Evolutionary conservation across 306 rosid genomes (phyloP).

Genomic region (Ceratonia siliqua): DNA sequence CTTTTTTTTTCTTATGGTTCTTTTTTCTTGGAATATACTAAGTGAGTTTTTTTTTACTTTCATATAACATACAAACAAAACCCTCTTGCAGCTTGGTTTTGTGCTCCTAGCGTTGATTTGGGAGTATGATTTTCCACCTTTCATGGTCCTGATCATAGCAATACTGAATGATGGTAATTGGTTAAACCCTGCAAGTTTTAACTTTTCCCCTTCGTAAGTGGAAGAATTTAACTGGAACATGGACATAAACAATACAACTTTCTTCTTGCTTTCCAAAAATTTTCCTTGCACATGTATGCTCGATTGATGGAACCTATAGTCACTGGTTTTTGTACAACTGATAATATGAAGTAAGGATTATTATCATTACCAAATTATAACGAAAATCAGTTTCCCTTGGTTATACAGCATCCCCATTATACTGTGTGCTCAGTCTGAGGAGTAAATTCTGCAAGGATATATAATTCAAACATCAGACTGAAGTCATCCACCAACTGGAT

Average conservation of each 20-base stretch:
- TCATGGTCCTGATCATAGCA: slow-evolving; percentile 89
- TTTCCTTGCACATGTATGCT: background rate
- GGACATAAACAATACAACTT: slow-evolving; percentile 9
- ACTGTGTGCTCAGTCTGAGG: background rate
- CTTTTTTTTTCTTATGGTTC: background rate
- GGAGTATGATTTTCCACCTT: slow-evolving; percentile 92
- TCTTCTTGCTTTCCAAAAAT: slow-evolving; percentile 11
- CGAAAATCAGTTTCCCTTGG: background rate
- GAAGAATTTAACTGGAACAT: background rate
- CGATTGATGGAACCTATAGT: slow-evolving; percentile 7
- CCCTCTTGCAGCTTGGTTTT: slow-evolving; percentile 77
- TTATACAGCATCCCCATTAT: background rate
- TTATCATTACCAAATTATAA: background rate
- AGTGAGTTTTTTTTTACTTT: background rate
- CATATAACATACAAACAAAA: slow-evolving; percentile 20
- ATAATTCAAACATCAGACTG: background rate
- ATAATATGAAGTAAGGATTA: background rate
- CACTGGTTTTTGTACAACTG: background rate
- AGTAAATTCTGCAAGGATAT: background rate
- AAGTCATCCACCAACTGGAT: background rate
- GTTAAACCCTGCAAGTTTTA: background rate
- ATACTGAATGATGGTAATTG: slow-evolving; percentile 81
- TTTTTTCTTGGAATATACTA: background rate
- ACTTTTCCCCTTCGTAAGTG: background rate
- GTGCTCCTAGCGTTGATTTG: slow-evolving; percentile 83